phyloP scores from a whole-genome alignment of 1,284 basidiomycete species.

The Trichosporon ovoides region DNA sequence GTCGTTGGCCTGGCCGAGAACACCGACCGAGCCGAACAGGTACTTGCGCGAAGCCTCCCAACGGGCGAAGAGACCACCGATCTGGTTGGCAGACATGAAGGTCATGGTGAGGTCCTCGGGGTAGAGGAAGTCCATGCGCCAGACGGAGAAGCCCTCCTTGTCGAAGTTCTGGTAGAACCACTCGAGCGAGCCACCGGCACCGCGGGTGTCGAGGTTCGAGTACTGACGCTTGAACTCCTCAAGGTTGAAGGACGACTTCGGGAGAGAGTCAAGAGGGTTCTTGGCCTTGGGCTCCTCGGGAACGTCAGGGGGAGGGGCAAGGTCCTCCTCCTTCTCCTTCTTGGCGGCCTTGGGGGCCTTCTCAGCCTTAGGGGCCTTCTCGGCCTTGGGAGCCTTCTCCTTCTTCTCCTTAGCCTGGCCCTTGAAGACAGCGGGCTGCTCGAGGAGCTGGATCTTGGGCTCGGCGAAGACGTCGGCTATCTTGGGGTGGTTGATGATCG shows the following conservation, averaged over 20 bases:
- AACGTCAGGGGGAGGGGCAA: constrained; percentile 48
- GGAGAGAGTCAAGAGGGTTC: constrained; percentile 89
- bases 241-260: constrained; percentile 87
- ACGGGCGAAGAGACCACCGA: constrained; percentile 91
- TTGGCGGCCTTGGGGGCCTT: constrained; percentile 52
- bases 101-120: constrained; percentile 84
- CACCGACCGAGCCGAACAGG: constrained; percentile 88
- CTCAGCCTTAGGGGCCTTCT: constrained; percentile 55
- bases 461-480: constrained; percentile 59
- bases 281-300: constrained; percentile 68
- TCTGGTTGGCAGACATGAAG: constrained; percentile 80
- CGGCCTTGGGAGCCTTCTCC: constrained; percentile 48
- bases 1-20: constrained; percentile 75
- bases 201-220: constrained; percentile 93
- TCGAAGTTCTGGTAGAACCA: constrained; percentile 95
- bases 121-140: constrained; percentile 87
- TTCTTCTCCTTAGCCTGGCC: constrained; percentile 71
- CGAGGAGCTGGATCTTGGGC: constrained; percentile 59
- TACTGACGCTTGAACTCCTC: constrained; percentile 98
- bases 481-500: constrained; percentile 71
- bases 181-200: constrained; percentile 61
- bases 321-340: constrained; percentile 59
- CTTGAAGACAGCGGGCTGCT: constrained; percentile 66
- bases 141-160: constrained; percentile 82
- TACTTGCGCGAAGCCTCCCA: constrained; percentile 92